Conservation (phyloP, 2,329 filamentous ascomycete genomes). For the Blastomyces gilchristii region DNA sequence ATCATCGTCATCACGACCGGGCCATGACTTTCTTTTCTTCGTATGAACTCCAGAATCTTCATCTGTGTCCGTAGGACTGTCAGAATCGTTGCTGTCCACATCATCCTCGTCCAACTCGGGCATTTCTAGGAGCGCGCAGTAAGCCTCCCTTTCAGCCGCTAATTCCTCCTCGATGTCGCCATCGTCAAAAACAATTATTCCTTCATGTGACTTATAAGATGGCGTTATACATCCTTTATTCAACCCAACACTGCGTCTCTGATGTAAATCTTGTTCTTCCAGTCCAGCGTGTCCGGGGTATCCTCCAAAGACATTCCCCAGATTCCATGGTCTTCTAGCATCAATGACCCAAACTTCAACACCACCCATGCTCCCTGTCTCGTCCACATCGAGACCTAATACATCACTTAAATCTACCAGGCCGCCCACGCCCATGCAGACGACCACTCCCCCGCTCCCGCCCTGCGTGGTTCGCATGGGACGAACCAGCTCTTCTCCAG, state of each 20-base stretch:
- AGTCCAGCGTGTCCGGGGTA: constrained; percentile 47
- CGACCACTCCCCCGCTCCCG: constrained; percentile 75
- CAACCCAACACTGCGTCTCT: constrained; percentile 51
- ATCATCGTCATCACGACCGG: constrained; percentile 57
- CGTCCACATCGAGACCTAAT: constrained; percentile 63
- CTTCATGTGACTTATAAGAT: constrained; percentile 64
- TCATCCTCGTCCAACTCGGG: constrained; percentile 71
- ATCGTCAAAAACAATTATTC: constrained; percentile 90
- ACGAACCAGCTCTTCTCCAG: constrained; percentile 65
- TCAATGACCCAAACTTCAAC: constrained; percentile 95
- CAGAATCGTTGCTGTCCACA: constrained; percentile 48
- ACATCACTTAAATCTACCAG: constrained; percentile 77
- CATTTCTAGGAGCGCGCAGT: constrained; percentile 79
- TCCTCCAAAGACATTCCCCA: constrained; percentile 84
- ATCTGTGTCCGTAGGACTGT: constrained; percentile 50
- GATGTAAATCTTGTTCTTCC: constrained; percentile 34
- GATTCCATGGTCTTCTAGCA: constrained; percentile 83
- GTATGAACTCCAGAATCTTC: constrained; percentile 29
- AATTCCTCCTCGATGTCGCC: constrained; percentile 87
- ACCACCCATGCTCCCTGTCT: constrained; percentile 56
- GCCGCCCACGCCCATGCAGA: constrained; percentile 87
- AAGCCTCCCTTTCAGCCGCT: constrained; percentile 63
- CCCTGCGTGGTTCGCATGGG: constrained; percentile 81
- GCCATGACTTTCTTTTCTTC: constrained; percentile 72
- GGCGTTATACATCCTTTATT: constrained; percentile 61